Base-by-base conservation (phyloP, 495 filamentous ascomycete genomes). In the Tuber brumale region DNA sequence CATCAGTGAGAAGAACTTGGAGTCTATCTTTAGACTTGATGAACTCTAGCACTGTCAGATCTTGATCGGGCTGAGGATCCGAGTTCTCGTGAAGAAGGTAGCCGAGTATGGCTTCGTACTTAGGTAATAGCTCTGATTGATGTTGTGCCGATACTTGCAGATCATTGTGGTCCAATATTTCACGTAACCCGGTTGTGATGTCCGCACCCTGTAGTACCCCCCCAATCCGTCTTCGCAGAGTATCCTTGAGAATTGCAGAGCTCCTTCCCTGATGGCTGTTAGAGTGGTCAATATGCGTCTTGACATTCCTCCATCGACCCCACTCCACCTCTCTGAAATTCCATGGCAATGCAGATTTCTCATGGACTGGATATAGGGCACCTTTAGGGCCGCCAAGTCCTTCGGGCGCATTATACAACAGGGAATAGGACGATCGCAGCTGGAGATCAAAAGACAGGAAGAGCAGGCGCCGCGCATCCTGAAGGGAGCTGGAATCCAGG, bases 391-490 rank as follows among this genome's bases (percentile, higher is more conserved):
- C 73, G 3, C 72, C 51, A 2, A 44, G 31, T 0, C 31, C 43
- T 39, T n/a, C 48, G 35, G 75, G 81, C 42, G 73, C 69, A 66
- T 70, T 76, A 74, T 79, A 80, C 46, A 83, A 27, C 44, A 83
- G 66, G 19, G 81, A 81, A 51, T 69, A 70, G 45, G 73, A 75
- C 23, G 78, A 75, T 35, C 81, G 73, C 9, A 83, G 44, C 27
- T 74, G 74, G 31, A 83, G 42, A 37, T 81, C 74, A 43, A 81
- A 70, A 45, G 81, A 81, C 51, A 75, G 48, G n/a, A 83, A 79
- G 66, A 83, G 74, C 21, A 83, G 69, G 66, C 81, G 81, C 31
- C 81, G 79, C 27, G 79, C 81, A 76, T 83, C 81, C 39, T 81
- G 76, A 44, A 83, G 76, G 31, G 74, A 69, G 21, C 27, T 39